Conservation (phyloP, 257 asterid species). For the Plectranthus barbatus region DNA sequence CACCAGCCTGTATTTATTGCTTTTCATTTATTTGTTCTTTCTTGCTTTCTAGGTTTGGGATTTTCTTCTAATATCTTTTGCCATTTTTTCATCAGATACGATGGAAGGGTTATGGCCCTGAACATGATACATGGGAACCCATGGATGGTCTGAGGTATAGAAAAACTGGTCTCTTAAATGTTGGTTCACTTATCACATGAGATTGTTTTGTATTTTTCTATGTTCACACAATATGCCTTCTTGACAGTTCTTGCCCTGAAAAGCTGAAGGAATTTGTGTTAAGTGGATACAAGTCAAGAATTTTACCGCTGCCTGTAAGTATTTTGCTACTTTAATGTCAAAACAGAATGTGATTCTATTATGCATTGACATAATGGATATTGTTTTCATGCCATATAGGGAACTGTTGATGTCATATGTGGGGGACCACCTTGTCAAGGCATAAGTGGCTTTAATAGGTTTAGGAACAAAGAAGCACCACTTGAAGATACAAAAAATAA, state of each 20-base stretch:
- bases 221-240: not conserved
- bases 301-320: slow-evolving; percentile 83
- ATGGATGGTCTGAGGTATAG: slow-evolving; percentile 52
- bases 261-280: slow-evolving; percentile 57
- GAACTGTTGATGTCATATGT: slow-evolving; percentile 67
- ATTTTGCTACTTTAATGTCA: not conserved
- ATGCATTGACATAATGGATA: not conserved
- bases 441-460: slow-evolving; percentile 77
- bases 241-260: slow-evolving; percentile 44
- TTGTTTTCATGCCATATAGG: slow-evolving; percentile 29
- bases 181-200: not conserved
- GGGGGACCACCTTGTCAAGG: slow-evolving; percentile 99
- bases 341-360: not conserved
- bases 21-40: not conserved
- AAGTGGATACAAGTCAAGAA: slow-evolving; percentile 31
- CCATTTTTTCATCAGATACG: slow-evolving; percentile 28
- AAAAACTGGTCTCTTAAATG: not conserved
- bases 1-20: not conserved
- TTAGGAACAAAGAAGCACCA: slow-evolving; percentile 43
- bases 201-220: not conserved
- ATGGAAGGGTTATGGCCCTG: slow-evolving; percentile 78
- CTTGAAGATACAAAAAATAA: slow-evolving; percentile 52
- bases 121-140: slow-evolving; percentile 85
- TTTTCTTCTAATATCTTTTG: not conserved
- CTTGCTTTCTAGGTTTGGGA: not conserved